Evolutionary conservation across 768 basidiomycete species (phyloP), one percentile per base, ranked within the genome.

Genomic region (Tricholomella constricta): DNA sequence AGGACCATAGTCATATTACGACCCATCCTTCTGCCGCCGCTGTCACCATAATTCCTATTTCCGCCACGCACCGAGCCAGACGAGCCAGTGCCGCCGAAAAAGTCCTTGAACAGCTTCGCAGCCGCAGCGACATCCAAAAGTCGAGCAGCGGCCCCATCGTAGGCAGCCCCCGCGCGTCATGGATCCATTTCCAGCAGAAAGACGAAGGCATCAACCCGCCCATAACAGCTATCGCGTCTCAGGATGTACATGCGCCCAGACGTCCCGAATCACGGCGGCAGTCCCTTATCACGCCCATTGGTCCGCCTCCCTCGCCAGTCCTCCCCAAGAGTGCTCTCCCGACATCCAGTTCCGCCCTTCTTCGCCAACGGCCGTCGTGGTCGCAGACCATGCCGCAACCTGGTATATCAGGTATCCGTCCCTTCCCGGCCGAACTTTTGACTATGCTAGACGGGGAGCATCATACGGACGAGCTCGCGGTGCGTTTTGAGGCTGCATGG

Each of bases 401-500:
- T 22, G 48, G 42, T 17, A 29, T 22, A 22, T 45, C 45, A 20
- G 56, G 55, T 1, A 38, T 53, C 22, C 58, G 48, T 9, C 60
- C 70, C n/a, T 82, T 78, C 59, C 90, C 90, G 7, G 72, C 74
- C 4, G 82, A 83, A 11, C 60, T 94, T 22, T 61, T 78, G 23
- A 56, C 74, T 2, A 67, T 91, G 53, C 75, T 98, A 11, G 88
- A 98, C 62, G 97, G 96, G 8, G 89, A 86, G 51, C 94, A 94
- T 67, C 89, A 94, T 67, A 88, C 91, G 2, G 96, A 98, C 64
- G 95, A 98, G 71, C 71, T 98, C 38, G 87, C 89, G 41, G 84
- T 89, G 22, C 79, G 67, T 55, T 96, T 95, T 61, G 85, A 91
- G 57, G 84, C 86, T 27, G 86, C 89, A 0, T 95, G 93, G 94